Conservation (phyloP, 441 rosid species). For the Gossypium trilobum region DNA sequence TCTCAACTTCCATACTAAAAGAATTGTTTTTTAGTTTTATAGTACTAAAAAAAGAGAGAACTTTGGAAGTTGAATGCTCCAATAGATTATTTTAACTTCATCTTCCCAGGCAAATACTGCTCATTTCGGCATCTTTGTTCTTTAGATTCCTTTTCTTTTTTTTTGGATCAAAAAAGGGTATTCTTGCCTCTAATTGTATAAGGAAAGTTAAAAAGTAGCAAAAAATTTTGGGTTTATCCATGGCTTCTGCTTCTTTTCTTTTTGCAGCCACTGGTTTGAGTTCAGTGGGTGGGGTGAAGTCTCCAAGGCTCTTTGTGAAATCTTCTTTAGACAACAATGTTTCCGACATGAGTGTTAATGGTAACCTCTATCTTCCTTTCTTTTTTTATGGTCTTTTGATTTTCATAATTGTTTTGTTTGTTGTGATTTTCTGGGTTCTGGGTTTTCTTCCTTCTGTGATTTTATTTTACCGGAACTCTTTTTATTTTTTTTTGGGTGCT, state of each 20-base stretch:
- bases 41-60: neutral
- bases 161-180: neutral
- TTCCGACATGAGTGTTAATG: slow-evolving; percentile 90
- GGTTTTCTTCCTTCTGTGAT: neutral
- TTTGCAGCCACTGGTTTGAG: slow-evolving; percentile 52
- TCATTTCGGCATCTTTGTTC: slow-evolving; percentile 29
- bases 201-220: neutral
- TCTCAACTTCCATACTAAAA: neutral
- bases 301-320: slow-evolving; percentile 39
- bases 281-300: slow-evolving; percentile 28
- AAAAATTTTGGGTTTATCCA: slow-evolving; percentile 20
- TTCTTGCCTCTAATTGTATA: neutral
- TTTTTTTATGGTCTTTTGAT: neutral
- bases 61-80: slow-evolving; percentile 1
- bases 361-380: slow-evolving; percentile 25
- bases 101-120: slow-evolving; percentile 22
- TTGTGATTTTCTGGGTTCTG: slow-evolving; percentile 19
- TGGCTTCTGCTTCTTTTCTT: slow-evolving; percentile 69
- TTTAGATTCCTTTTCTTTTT: slow-evolving; percentile 25
- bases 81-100: neutral
- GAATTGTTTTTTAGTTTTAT: neutral
- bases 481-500: neutral
- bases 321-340: slow-evolving; percentile 67
- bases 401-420: slow-evolving; percentile 4
- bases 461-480: neutral